Evolutionary conservation across 2,329 filamentous ascomycete genomes (phyloP).

Genomic region (Aspergillus novoparasiticus): DNA sequence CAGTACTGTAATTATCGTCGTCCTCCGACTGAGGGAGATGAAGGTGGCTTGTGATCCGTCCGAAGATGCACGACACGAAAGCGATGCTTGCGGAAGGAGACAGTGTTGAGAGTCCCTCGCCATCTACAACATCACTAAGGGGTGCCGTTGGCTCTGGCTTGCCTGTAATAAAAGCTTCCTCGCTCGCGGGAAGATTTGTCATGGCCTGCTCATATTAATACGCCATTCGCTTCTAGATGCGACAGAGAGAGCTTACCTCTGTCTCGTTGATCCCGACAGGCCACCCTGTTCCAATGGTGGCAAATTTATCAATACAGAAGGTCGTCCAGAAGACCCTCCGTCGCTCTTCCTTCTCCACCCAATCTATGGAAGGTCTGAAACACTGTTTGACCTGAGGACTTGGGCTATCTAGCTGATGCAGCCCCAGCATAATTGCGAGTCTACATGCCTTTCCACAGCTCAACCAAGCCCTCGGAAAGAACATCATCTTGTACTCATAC

Average conservation of each 20-base stretch:
- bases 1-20: too few relatives aligned
- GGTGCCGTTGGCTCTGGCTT: too few relatives aligned
- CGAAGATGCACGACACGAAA: too few relatives aligned
- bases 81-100: too few relatives aligned
- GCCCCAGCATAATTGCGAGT: conserved; percentile 85
- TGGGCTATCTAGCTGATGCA: conserved; percentile 80
- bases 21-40: too few relatives aligned
- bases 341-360: conserved; percentile 90
- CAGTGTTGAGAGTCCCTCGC: too few relatives aligned
- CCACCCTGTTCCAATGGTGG: conserved; percentile 96
- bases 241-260: conserved; percentile 57
- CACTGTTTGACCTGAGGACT: conserved; percentile 92
- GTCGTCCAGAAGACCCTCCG: conserved; percentile 93
- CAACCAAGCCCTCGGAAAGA: conserved; percentile 93
- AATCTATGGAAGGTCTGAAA: conserved; percentile 80
- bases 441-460: conserved; percentile 81
- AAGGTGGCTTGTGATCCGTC: too few relatives aligned
- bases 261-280: conserved; percentile 90
- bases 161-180: too few relatives aligned
- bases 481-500: conserved; percentile 98
- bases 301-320: conserved; percentile 87
- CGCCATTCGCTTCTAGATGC: background rate
- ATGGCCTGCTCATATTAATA: background rate
- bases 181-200: too few relatives aligned
- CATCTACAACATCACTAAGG: too few relatives aligned